Conservation (phyloP, 768 basidiomycete genomes). For the Tricholoma hemisulphureum region DNA sequence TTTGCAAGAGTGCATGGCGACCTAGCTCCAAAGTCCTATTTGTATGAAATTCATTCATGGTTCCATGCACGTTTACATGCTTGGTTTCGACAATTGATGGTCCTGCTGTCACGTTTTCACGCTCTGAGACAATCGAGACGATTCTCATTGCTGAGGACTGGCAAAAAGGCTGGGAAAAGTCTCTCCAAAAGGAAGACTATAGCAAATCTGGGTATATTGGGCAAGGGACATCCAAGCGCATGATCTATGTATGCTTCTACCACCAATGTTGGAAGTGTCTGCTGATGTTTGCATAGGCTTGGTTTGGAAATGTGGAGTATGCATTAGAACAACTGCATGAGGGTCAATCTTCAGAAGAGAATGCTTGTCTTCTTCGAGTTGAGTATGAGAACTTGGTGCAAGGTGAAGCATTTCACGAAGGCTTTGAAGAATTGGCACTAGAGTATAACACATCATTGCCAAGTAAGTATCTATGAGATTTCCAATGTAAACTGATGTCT, state of each 20-base stretch:
- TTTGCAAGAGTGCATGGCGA: constrained; percentile 1
- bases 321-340: constrained; percentile 10
- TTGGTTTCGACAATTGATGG: not conserved
- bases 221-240: constrained; percentile 9
- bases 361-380: constrained; percentile 3
- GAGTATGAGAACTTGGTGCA: constrained; percentile 15
- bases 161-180: not conserved
- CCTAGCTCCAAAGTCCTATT: constrained; percentile 1
- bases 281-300: constrained; percentile 6
- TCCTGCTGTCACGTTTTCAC: not conserved
- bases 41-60: not conserved
- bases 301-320: constrained; percentile 11
- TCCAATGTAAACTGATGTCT: not conserved
- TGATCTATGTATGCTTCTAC: constrained; percentile 11
- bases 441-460: not conserved
- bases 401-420: constrained; percentile 8
- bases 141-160: not conserved
- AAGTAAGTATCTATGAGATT: not conserved
- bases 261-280: not conserved
- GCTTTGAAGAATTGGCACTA: constrained; percentile 11
- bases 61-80: not conserved
- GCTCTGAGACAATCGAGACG: not conserved
- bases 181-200: not conserved
- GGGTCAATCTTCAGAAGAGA: not conserved
- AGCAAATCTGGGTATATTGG: constrained; percentile 11